Conservation (phyloP, 2,329 filamentous ascomycete genomes). For the Colletotrichum noveboracense region DNA sequence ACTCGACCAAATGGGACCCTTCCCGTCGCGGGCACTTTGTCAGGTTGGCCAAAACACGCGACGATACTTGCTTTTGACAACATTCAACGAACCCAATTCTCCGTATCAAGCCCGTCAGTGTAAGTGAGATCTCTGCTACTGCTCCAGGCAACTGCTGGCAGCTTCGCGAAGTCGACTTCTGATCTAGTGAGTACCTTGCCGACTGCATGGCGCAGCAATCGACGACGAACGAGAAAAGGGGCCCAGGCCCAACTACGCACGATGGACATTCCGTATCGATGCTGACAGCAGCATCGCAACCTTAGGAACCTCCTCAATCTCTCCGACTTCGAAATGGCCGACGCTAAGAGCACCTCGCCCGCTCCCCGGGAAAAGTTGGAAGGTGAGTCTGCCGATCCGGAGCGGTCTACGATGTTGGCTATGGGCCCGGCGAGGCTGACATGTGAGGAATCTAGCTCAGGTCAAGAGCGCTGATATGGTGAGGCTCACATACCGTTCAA, state of each 20-base stretch:
- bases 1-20: slow-evolving; percentile 12
- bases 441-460: slow-evolving; percentile 68
- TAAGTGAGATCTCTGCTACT: background rate
- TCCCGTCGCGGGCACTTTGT: background rate
- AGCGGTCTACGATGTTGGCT: background rate
- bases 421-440: slow-evolving; percentile 19
- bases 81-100: background rate
- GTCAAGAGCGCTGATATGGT: slow-evolving; percentile 99
- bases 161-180: background rate
- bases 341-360: slow-evolving; percentile 43
- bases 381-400: slow-evolving; percentile 50
- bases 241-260: background rate
- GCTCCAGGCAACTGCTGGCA: background rate
- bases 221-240: slow-evolving; percentile 1
- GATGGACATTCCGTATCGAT: background rate
- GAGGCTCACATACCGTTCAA: slow-evolving; percentile 34
- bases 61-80: background rate
- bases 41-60: slow-evolving; percentile 12
- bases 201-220: background rate
- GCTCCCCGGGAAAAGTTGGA: slow-evolving; percentile 77
- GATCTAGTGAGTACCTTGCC: background rate
- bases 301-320: background rate
- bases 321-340: slow-evolving; percentile 37
- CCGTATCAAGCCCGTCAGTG: background rate
- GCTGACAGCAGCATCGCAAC: background rate